Evolutionary conservation across 2,329 filamentous ascomycete species (phyloP), one percentile per base, ranked within the genome.

Genomic region (Aureobasidium mangrovei): DNA sequence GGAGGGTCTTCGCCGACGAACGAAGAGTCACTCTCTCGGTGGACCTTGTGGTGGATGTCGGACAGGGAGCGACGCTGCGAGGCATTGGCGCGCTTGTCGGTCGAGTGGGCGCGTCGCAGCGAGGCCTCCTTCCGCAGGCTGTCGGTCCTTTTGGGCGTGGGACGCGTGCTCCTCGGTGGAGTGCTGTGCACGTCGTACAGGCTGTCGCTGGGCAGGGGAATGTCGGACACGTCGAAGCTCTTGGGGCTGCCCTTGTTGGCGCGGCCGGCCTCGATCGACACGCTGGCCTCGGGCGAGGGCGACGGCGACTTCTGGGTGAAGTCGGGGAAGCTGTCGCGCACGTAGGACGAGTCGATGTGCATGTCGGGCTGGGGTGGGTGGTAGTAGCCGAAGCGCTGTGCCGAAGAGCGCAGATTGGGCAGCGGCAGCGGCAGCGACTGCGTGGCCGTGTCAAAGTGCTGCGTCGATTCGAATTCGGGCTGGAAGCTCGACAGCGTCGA

Each of bases 201-300:
- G 60, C 71, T 74, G 61, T 75, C 69, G 61, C 76, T 72, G 36
- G 74, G 74, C 44, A 76, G 66, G 59, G 73, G 72, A 57, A 76
- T 72, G 43, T 74, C 73, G 29, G 77, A 80, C 60, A 78, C 73
- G 57, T 79, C 63, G 65, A 53, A 70, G 57, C 61, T 64, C 39
- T 64, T 64, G 48, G 65, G 65, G 60, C 66, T 70, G 38, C 68
- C 65, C 57, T 71, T 71, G 26, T 69, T 64, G 32, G 76, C 80
- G 53, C 82, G 73, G 43, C 77, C 79, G 32, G 80, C 64, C 62
- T 84, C 81, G 54, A 84, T 72, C 2, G 79, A 81, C 56, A 28
- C 7, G 35, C 27, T 32, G 2, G 35, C 33, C 9, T 46, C 42
- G 24, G 42, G 42, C 31, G 52, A 54, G 10, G 41, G 41, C n/a